Evolutionary conservation across 495 filamentous ascomycete genomes (phyloP).

Genomic region (Cudoniella acicularis): DNA sequence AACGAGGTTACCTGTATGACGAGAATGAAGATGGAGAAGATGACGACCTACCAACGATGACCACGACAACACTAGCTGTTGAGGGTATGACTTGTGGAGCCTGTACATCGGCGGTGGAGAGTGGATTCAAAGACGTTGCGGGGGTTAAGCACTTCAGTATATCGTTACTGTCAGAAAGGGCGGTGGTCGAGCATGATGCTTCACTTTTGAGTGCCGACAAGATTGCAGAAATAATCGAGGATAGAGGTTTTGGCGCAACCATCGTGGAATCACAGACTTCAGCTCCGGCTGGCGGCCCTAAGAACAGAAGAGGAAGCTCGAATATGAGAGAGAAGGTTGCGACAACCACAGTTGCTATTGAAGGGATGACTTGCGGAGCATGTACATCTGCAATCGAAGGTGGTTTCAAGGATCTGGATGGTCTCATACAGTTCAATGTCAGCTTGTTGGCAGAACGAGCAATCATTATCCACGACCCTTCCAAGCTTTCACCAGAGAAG

Average conservation of each 20-base stretch:
- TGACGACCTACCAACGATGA: slow-evolving; percentile 25
- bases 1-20: slow-evolving; percentile 28
- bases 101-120: slow-evolving; percentile 87
- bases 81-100: slow-evolving; percentile 97
- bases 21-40: slow-evolving; percentile 29
- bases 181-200: slow-evolving; percentile 82
- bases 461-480: slow-evolving; percentile 76
- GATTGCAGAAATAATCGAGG: slow-evolving; percentile 81
- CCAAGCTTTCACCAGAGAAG: slow-evolving; percentile 62
- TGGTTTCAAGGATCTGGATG: slow-evolving; percentile 69
- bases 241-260: slow-evolving; percentile 84
- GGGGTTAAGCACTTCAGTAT: slow-evolving; percentile 88
- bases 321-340: slow-evolving; percentile 34
- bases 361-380: slow-evolving; percentile 96
- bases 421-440: slow-evolving; percentile 85
- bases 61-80: slow-evolving; percentile 78
- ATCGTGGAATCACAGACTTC: slow-evolving; percentile 54
- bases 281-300: slow-evolving; percentile 33
- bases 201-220: slow-evolving; percentile 60
- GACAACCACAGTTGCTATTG: slow-evolving; percentile 81
- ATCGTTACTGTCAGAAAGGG: slow-evolving; percentile 86
- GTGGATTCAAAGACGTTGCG: slow-evolving; percentile 70
- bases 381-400: slow-evolving; percentile 89
- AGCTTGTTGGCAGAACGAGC: slow-evolving; percentile 91
- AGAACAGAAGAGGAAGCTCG: slow-evolving; percentile 15